phyloP scores from a whole-genome alignment of 192 early-diverging fungal genomes.

The Umbelopsis vinacea region DNA sequence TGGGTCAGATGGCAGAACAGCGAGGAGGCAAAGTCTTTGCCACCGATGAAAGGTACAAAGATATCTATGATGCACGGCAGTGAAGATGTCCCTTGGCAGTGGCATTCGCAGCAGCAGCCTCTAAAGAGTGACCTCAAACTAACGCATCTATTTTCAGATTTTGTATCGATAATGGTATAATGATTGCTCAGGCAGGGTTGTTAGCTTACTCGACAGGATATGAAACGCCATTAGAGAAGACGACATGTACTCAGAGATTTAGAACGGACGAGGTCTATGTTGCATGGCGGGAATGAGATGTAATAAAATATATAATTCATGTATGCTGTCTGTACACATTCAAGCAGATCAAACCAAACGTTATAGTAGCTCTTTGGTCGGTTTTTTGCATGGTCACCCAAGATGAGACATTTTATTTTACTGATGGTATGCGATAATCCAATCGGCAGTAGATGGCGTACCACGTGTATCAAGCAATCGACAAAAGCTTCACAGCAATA shows the following conservation, averaged over 20 bases:
- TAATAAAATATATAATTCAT: background rate
- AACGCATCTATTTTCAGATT: constrained; percentile 52
- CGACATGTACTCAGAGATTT: constrained; percentile 93
- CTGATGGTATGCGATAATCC: no score
- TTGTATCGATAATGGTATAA: constrained; percentile 99
- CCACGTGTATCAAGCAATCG: no score
- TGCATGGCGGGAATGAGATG: constrained; percentile 67
- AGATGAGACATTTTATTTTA: no score
- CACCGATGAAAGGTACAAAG: constrained; percentile 85
- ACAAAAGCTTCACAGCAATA: no score
- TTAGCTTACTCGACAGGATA: constrained; percentile 82
- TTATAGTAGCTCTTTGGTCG: no score
- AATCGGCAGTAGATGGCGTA: no score
- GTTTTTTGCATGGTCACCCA: no score
- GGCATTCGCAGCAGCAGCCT: background rate
- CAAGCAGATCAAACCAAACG: background rate
- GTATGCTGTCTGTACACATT: background rate
- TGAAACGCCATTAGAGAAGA: constrained; percentile 82
- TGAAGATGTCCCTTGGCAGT: no score
- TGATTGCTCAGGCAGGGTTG: constrained; percentile 98
- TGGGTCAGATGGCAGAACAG: constrained; percentile 92
- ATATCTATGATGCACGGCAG: no score
- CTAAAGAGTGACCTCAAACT: no score
- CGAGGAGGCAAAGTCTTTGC: constrained; percentile 89
- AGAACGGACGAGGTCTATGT: constrained; percentile 87